These are phyloP conservation scores for Pseudocercospora crystallina DNA, from an alignment of 2,329 filamentous ascomycete species.

Conservation along the genomic window DNA sequence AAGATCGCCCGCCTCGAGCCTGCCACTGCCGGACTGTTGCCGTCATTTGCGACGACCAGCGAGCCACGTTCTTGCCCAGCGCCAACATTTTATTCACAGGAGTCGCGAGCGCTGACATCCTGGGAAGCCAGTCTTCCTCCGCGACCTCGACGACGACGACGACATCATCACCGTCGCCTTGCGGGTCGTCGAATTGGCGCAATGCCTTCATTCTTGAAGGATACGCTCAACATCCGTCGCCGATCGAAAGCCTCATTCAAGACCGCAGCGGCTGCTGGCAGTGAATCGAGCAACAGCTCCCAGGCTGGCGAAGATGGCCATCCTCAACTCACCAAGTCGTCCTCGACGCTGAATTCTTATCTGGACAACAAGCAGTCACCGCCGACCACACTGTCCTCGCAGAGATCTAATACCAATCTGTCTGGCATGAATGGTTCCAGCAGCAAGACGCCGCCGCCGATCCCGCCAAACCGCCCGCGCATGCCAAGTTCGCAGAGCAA, in stretches of 20 bases:
- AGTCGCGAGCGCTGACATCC: too few relatives aligned
- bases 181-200: conserved; percentile 3
- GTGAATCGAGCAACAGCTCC: conserved; percentile 45
- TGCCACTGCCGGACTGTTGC: too few relatives aligned
- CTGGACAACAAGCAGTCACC: conserved; percentile 67
- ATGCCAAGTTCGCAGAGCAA: conserved; percentile 42
- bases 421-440: conserved; percentile 54
- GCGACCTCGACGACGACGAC: not conserved
- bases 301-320: conserved; percentile 15
- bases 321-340: conserved; percentile 53
- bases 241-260: conserved; percentile 20
- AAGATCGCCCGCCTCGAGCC: too few relatives aligned
- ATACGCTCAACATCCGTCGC: conserved; percentile 21
- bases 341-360: conserved; percentile 61
- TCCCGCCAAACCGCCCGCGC: conserved; percentile 34
- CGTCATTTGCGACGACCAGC: too few relatives aligned
- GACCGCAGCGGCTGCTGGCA: conserved; percentile 6
- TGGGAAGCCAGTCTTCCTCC: too few relatives aligned
- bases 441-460: conserved; percentile 38
- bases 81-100: too few relatives aligned
- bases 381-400: conserved; percentile 67
- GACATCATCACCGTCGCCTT: not conserved
- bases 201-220: conserved; percentile 28
- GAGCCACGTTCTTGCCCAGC: too few relatives aligned
- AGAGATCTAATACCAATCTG: conserved; percentile 59